phyloP scores from a whole-genome alignment of 106 monocot genomes.

The Triglochin maritima region DNA sequence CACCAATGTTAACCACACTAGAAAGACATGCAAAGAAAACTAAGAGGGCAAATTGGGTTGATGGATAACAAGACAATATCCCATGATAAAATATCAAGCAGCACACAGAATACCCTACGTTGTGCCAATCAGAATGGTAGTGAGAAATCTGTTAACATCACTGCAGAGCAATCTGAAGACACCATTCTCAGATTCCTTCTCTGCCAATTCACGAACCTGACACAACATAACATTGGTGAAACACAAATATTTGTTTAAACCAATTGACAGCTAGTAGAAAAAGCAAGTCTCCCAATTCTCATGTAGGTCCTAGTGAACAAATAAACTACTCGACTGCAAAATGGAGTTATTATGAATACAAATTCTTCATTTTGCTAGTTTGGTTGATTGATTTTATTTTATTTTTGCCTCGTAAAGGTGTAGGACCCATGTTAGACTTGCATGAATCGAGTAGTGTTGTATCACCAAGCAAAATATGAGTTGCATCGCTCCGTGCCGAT shows the following conservation, averaged over 20 bases:
- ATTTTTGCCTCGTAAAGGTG: too few species aligned
- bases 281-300: background rate
- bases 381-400: too few species aligned
- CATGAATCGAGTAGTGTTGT: too few species aligned
- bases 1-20: conserved; percentile 94
- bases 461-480: too few species aligned
- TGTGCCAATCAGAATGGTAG: conserved; percentile 98
- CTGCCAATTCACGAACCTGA: conserved; percentile 87
- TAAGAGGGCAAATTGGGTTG: background rate
- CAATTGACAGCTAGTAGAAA: background rate
- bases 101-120: conserved; percentile 37
- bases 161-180: conserved; percentile 82
- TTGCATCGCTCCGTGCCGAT: background rate
- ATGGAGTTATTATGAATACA: background rate
- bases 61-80: too few species aligned
- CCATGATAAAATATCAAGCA: too few species aligned
- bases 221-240: background rate
- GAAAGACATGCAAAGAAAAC: background rate
- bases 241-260: background rate
- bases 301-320: background rate
- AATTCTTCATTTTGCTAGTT: too few species aligned
- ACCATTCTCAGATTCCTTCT: conserved; percentile 92
- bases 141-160: conserved; percentile 90
- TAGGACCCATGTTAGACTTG: too few species aligned
- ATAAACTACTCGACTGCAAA: background rate